These are phyloP conservation scores for Parafenestella ontariensis DNA, from an alignment of 2,329 filamentous ascomycete genomes.

Conservation along the genomic window DNA sequence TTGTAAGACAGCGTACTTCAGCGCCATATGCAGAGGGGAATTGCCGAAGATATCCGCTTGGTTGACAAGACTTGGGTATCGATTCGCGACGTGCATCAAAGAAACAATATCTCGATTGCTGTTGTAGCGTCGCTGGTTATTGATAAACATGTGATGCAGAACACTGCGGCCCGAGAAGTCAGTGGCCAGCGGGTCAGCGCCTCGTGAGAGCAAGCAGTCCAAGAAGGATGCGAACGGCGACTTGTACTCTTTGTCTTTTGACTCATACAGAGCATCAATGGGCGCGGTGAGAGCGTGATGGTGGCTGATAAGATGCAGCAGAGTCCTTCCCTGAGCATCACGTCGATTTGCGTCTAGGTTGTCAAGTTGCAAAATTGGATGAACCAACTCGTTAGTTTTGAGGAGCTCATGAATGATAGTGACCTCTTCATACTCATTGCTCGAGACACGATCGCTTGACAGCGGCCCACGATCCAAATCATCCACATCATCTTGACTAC, in stretches of 20 bases:
- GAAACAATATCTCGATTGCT: background rate
- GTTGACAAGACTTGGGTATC: conserved; percentile 9
- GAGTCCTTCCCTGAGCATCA: conserved; percentile 8
- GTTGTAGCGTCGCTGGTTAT: background rate
- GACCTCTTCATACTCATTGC: background rate
- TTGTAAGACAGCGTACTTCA: background rate
- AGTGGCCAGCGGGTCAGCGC: background rate
- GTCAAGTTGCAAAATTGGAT: background rate
- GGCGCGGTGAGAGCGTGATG: background rate
- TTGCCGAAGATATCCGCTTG: conserved; percentile 9
- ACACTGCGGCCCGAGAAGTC: background rate
- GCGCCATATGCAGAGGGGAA: conserved; percentile 11
- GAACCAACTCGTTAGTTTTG: background rate
- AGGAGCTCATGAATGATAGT: conserved; percentile 14
- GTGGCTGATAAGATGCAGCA: conserved; percentile 3
- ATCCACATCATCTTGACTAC: background rate
- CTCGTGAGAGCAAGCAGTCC: background rate
- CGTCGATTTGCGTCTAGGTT: conserved; percentile 7
- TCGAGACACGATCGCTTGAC: background rate
- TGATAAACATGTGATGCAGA: background rate
- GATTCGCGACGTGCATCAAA: background rate
- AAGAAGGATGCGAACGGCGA: background rate
- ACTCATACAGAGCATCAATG: conserved; percentile 5
- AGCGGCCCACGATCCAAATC: background rate
- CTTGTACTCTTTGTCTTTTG: conserved; percentile 4